These are phyloP conservation scores for Vigna reflexopilosa DNA, from an alignment of 306 rosid species.

Conservation along the genomic window DNA sequence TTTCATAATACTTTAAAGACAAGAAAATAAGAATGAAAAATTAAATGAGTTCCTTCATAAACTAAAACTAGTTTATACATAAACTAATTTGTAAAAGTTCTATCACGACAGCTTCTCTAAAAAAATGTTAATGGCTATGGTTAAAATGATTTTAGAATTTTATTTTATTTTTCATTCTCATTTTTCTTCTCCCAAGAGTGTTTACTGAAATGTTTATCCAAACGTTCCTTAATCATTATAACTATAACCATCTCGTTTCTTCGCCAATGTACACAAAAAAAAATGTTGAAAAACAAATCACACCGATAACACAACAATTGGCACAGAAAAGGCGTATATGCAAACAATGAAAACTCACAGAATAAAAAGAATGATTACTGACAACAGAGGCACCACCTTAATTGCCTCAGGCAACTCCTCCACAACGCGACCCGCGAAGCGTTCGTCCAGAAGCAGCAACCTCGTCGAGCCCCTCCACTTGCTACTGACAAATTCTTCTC, in stretches of 20 bases:
- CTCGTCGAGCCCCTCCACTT: conserved; percentile 90
- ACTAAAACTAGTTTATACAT: no score
- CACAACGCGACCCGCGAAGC: conserved; percentile 48
- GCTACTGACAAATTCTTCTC: conserved; percentile 60
- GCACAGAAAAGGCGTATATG: conserved; percentile 1
- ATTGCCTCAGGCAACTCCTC: conserved; percentile 85
- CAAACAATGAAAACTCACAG: conserved; percentile 50
- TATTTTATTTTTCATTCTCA: no score
- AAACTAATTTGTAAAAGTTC: no score
- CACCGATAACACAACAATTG: not conserved
- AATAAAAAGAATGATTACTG: conserved; percentile 41
- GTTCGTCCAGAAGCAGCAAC: conserved; percentile 80
- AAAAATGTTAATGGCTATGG: no score
- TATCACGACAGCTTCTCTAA: no score
- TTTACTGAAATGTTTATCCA: not conserved
- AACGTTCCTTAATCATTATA: not conserved
- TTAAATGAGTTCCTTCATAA: no score
- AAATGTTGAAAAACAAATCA: not conserved
- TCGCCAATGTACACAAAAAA: conserved; percentile 9
- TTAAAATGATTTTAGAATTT: no score
- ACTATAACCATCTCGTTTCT: not conserved
- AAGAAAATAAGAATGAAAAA: no score
- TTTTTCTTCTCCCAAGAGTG: not conserved
- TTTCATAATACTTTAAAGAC: no score
- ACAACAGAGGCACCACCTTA: conserved; percentile 75